Conservation (phyloP, 768 basidiomycete species). For the Cystoderma amianthinum region DNA sequence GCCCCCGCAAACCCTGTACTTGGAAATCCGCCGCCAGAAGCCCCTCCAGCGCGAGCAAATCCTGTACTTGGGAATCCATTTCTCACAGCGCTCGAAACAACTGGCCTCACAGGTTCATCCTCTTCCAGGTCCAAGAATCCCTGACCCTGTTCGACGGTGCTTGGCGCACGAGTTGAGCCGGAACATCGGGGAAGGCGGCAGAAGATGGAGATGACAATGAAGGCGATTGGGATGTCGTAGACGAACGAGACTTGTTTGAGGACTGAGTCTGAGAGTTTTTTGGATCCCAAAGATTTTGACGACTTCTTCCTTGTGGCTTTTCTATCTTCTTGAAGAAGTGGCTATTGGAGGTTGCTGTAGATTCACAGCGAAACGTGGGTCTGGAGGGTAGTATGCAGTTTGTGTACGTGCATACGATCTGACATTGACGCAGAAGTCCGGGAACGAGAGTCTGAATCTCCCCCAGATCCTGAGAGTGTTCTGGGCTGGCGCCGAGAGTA, state of each 20-base stretch:
- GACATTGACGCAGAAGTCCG: conserved; percentile 46
- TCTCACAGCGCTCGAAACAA: conserved; percentile 9
- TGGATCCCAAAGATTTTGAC: conserved; percentile 26
- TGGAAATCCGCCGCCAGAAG: conserved; percentile 1
- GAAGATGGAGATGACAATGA: conserved; percentile 35
- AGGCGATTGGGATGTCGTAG: conserved; percentile 37
- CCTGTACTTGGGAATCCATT: conserved; percentile 12
- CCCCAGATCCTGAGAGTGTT: conserved; percentile 12
- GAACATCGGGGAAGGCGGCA: conserved; percentile 19
- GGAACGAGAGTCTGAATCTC: conserved; percentile 56
- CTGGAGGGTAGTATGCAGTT: too few species aligned
- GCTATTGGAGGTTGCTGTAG: too few species aligned
- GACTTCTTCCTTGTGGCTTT: conserved; percentile 10
- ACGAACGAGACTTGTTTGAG: conserved; percentile 15
- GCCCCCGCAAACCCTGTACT: conserved; percentile 1
- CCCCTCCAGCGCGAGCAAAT: not conserved
- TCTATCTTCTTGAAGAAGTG: too few species aligned
- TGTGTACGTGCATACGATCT: conserved; percentile 14
- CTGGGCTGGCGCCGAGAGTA: conserved; percentile 36
- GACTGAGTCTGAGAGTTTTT: conserved; percentile 18
- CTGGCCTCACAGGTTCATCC: too few species aligned
- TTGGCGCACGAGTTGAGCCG: conserved; percentile 12
- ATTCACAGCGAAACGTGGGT: too few species aligned
- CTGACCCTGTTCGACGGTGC: conserved; percentile 21
- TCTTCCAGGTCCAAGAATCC: conserved; percentile 29